Base-by-base conservation (phyloP, 805 yeast species). In the Hanseniaspora mollemarum region DNA sequence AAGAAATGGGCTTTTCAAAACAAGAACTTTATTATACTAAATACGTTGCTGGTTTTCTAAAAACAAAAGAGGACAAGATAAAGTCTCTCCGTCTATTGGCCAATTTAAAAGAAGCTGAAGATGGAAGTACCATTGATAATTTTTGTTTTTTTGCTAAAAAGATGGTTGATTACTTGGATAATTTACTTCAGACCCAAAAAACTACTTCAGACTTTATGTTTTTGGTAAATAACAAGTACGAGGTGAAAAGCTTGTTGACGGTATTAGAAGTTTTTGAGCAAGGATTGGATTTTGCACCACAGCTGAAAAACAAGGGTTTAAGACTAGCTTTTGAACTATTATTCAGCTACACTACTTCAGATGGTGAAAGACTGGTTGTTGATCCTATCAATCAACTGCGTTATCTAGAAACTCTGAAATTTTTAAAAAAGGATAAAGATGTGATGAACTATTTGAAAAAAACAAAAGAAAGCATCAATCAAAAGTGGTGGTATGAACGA, bases 311-410 rank as follows among this genome's bases (percentile, higher is more conserved):
- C 33, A 54, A 62, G 55, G 69, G 73, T 37, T 56, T 71, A 45
- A 65, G 63, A 52, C 53, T 65, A 21, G 56, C 74, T 2, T 79
- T 77, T 2, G 66, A 66, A 32, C 54, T 75, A 54, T 58, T 76
- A 22, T 76, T 75, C 52, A 51, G 62, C 1, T 53, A 66, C 3
- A 65, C 67, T 3, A 71, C 19, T 16, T 4, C 25, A 33, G n/a
- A 26, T 7, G 43, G 43, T 13, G 25, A 36, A 28, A 35, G 66
- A n/a, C 66, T 70, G 26, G 64, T 74, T 46, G 66, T 74, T 54
- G 80, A 76, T 58, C 72, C 73, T 1, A 64, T 74, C 18, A 75
- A 74, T 56, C 80, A 75, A 58, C 68, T 71, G 1, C 67, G 73
- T 36, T 76, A 70, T 55, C 71, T 76, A 19, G 74, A 71, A 50